Evolutionary conservation across 2,329 filamentous ascomycete species (phyloP), one percentile per base, ranked within the genome.

Genomic region (Botrytis sinoallii): DNA sequence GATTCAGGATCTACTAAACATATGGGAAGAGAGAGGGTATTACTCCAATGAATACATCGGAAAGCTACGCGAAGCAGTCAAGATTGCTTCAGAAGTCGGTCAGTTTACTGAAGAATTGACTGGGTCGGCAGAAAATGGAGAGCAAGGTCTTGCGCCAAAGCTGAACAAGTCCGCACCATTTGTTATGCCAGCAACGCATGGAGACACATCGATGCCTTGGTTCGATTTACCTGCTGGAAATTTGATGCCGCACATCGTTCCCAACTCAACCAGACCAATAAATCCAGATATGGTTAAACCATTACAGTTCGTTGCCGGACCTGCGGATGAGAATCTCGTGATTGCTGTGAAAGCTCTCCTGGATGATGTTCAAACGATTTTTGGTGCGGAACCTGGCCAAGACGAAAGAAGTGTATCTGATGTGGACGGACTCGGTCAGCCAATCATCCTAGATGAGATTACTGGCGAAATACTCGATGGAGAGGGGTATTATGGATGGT

Each of bases 401-500:
- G 85, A 86, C 35, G 84, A 88, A 29, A 85, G 85, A 22, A 82
- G 84, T 2, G 80, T 85, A 8, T 82, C 86, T n/a, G 90, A 93
- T 76, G 84, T 95, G n/a, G 91, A 93, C 79, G 90, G 91, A 76
- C 85, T 96, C 74, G 94, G 93, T 18, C 91, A 96, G 80, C 83
- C 87, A 25, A 84, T 93, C 70, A 83, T 90, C 29, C 81, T 88
- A 4, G 90, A 94, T 77, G 89, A 91, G 77, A 83, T 88, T n/a
- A 91, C 88, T 0, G 90, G 90, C 0, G 83, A 81, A n/a, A 78
- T 91, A 2, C 81, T 90, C 10, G 85, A 86, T 10, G 91, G 90
- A 1, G 90, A 93, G 76, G 93, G 92, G 0, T 97, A 97, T 81
- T 97, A 97, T 80, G 94, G 94, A 75, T 97, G 94, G 94, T 95